These are phyloP conservation scores for Chlamydomonas sp. DNA, from an alignment of 139 green algal species.

Conservation along the genomic window DNA sequence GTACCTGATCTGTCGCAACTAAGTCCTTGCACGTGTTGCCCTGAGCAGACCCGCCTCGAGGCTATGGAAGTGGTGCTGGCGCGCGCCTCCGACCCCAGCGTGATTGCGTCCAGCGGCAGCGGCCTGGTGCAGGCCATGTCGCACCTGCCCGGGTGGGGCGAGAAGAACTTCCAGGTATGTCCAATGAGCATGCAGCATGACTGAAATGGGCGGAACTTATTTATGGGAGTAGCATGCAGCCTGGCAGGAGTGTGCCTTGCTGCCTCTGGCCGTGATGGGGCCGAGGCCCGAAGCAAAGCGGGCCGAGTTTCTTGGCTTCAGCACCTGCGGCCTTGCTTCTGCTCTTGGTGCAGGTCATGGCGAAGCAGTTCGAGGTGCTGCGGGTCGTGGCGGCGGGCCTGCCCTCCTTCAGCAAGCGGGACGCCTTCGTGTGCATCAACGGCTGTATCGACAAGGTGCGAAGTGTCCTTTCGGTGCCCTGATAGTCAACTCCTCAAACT, in stretches of 20 bases:
- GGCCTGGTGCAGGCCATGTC: slow-evolving; percentile 75
- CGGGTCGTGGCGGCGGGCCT: slow-evolving; percentile 49
- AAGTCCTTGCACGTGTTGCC: too few relatives aligned
- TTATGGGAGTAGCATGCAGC: background rate
- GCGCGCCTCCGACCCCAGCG: slow-evolving; percentile 49
- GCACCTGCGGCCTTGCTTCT: too few relatives aligned
- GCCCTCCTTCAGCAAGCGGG: slow-evolving; percentile 61
- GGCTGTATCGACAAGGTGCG: slow-evolving; percentile 81
- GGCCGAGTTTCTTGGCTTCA: too few relatives aligned
- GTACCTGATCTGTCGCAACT: too few relatives aligned
- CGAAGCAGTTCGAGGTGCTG: slow-evolving; percentile 91
- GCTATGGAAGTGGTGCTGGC: slow-evolving; percentile 73
- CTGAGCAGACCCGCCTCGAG: slow-evolving; percentile 76
- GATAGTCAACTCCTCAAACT: too few relatives aligned
- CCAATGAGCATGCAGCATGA: background rate
- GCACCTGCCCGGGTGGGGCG: slow-evolving; percentile 84
- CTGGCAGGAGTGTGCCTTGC: too few relatives aligned
- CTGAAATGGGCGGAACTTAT: background rate
- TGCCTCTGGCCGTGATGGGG: too few relatives aligned
- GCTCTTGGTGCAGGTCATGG: slow-evolving; percentile 70
- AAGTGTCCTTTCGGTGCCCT: too few relatives aligned
- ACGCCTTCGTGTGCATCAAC: slow-evolving; percentile 72
- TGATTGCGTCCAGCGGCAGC: slow-evolving; percentile 39
- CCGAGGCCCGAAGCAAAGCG: too few relatives aligned
- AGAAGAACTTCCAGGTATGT: slow-evolving; percentile 98